phyloP scores from a whole-genome alignment of 495 filamentous ascomycete genomes.

The Bryoglossum gracile region DNA sequence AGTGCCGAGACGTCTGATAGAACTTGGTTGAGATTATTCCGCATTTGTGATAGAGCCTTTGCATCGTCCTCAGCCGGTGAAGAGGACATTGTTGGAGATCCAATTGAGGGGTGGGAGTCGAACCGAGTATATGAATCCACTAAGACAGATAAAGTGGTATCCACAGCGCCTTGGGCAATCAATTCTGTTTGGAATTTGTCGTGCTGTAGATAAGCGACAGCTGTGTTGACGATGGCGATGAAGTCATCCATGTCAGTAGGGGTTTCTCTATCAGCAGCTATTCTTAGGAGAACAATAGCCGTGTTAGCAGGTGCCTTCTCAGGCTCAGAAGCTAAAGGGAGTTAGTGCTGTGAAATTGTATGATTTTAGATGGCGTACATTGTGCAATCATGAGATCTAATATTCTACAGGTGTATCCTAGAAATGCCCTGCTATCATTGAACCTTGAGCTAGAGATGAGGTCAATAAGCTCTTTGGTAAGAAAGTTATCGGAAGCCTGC shows the following conservation, averaged over 20 bases:
- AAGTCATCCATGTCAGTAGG: conserved; percentile 29
- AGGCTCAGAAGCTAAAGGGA: conserved; percentile 19
- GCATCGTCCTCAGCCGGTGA: conserved; percentile 38
- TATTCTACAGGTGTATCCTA: conserved; percentile 39
- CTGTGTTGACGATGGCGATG: conserved; percentile 27
- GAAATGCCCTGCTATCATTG: conserved; percentile 22
- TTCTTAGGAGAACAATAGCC: conserved; percentile 22
- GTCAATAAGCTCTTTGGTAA: conserved; percentile 34
- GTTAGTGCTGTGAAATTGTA: too few relatives aligned
- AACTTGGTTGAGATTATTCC: conserved; percentile 46
- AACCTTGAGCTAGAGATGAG: conserved; percentile 32
- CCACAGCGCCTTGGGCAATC: conserved; percentile 27
- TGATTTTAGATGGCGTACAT: conserved; percentile 28
- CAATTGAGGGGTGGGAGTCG: conserved; percentile 20
- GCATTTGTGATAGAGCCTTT: conserved; percentile 45
- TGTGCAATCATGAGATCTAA: conserved; percentile 41
- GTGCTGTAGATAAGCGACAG: conserved; percentile 22
- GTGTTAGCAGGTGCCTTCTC: conserved; percentile 26
- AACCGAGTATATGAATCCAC: conserved; percentile 30
- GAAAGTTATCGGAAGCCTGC: conserved; percentile 37
- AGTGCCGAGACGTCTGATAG: conserved; percentile 59
- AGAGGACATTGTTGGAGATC: too few relatives aligned
- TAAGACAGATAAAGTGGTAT: conserved; percentile 23
- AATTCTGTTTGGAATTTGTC: conserved; percentile 36
- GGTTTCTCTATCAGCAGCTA: conserved; percentile 21